Conservation (phyloP, 1,284 basidiomycete species). For the Malassezia vespertilionis region DNA sequence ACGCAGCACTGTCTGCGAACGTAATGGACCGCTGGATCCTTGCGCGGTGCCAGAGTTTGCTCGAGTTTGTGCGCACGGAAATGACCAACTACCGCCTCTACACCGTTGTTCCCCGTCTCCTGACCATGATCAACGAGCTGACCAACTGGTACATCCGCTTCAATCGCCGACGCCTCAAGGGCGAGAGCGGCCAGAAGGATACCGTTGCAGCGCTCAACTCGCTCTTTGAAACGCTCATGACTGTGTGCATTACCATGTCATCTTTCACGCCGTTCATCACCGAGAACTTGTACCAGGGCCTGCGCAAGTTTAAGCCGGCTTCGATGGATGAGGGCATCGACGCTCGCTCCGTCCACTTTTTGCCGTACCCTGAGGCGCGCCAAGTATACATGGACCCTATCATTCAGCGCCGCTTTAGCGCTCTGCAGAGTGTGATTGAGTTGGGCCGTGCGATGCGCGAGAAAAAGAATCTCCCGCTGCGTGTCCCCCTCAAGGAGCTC, state of each 20-base stretch:
- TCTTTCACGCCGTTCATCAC: slow-evolving; percentile 97
- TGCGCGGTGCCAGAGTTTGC: slow-evolving; percentile 89
- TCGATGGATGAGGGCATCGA: slow-evolving; percentile 59
- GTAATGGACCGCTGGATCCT: slow-evolving; percentile 99
- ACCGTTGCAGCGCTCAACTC: slow-evolving; percentile 84
- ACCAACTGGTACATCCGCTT: slow-evolving; percentile 99
- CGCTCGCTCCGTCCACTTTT: slow-evolving; percentile 85
- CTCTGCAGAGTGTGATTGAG: slow-evolving; percentile 90
- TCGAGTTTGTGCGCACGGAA: slow-evolving; percentile 78
- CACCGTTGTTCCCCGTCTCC: slow-evolving; percentile 85
- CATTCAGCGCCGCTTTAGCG: slow-evolving; percentile 86
- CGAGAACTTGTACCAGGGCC: slow-evolving; percentile 88
- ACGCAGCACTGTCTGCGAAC: slow-evolving; percentile 73
- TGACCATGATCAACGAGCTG: slow-evolving; percentile 86
- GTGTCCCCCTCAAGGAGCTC: slow-evolving; percentile 78
- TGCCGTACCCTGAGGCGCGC: slow-evolving; percentile 83
- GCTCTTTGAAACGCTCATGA: slow-evolving; percentile 87
- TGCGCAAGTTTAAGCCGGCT: slow-evolving; percentile 62
- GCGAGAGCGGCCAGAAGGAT: slow-evolving; percentile 81
- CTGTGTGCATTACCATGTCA: slow-evolving; percentile 88
- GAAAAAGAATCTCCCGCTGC: slow-evolving; percentile 60
- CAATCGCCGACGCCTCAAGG: slow-evolving; percentile 90
- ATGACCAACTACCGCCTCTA: slow-evolving; percentile 97
- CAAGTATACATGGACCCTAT: slow-evolving; percentile 91
- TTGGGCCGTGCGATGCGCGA: slow-evolving; percentile 81